Evolutionary conservation across 768 basidiomycete species (phyloP), one percentile per base, ranked within the genome.

Genomic region (Lactarius indigo): DNA sequence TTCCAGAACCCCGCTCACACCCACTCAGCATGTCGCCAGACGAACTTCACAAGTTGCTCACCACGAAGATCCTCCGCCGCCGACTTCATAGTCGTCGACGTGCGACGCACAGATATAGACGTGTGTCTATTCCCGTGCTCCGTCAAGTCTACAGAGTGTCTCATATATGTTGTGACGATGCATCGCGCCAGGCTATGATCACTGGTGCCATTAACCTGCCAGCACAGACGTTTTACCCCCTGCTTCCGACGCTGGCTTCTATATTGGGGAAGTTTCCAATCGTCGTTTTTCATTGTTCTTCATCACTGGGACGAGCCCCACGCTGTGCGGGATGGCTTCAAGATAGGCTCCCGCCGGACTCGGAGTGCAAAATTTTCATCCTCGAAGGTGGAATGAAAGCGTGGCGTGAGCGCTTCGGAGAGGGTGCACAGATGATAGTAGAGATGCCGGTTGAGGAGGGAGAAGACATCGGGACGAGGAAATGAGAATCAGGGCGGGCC

Each of bases 391-490:
- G 73, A 9, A 70, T 73, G 28, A 71, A 68, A 55, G 74, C 66
- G 20, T 75, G 75, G 73, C 57, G 70, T 10, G 72, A 26, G 42
- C 39, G 65, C 35, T 74, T 68, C 57, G 71, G 62, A 17, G 69
- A 64, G 23, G 72, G 70, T 35, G 55, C 58, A 31, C 42, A 26
- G n/a, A 59, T 72, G 50, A 56, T 68, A 10, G 52, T 73, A 23
- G 73, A 67, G 20, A 91, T 96, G 28, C 93, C 95, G 12, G 28
- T 9, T 8, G 65, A 61, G 26, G 65, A 50, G 20, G 54, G 28
- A 31, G 55, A 44, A 17, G 42, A 35, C 37, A 56, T 20, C 5
- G 33, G n/a, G 28, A n/a, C 20, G 17, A 42, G 42, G 26, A 61
- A 54, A 33, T 65, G 52, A 64, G 44, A 31, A 52, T 52, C 50